Conservation (phyloP, 2,329 filamentous ascomycete species). For the Salinomyces thailandicus region DNA sequence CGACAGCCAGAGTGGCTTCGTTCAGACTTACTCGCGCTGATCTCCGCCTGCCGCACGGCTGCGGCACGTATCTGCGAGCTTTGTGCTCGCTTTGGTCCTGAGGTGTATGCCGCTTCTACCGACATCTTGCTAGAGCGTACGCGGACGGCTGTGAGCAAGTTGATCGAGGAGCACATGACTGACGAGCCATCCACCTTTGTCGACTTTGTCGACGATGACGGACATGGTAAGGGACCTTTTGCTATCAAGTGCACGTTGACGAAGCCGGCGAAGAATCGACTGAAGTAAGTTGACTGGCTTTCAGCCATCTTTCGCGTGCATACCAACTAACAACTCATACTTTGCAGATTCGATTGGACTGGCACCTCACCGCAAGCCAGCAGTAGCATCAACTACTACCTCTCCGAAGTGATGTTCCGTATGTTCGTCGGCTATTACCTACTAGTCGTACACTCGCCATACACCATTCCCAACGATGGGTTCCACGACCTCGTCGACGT, state of each 20-base stretch:
- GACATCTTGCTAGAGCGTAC: slow-evolving; percentile 15
- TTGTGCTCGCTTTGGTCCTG: slow-evolving; percentile 16
- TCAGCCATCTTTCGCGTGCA: no score
- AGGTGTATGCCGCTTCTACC: slow-evolving; percentile 17
- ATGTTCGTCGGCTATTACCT: slow-evolving; percentile 18
- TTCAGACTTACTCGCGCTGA: slow-evolving; percentile 17
- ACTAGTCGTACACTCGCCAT: slow-evolving; percentile 15
- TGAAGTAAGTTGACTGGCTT: slow-evolving; percentile 5
- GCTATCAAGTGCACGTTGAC: slow-evolving; percentile 19
- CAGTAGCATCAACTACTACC: slow-evolving; percentile 20
- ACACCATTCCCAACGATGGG: slow-evolving; percentile 19
- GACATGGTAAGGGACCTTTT: slow-evolving; percentile 17
- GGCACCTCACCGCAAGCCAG: slow-evolving; percentile 18
- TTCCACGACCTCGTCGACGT: slow-evolving; percentile 20
- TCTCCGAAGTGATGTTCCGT: slow-evolving; percentile 8
- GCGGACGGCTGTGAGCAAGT: slow-evolving; percentile 15
- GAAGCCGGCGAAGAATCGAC: slow-evolving; percentile 15
- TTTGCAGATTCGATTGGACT: slow-evolving; percentile 14
- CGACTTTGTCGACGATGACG: slow-evolving; percentile 20
- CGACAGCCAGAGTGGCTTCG: slow-evolving; percentile 19
- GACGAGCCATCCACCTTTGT: slow-evolving; percentile 17
- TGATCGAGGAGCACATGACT: slow-evolving; percentile 19
- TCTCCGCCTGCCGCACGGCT: slow-evolving; percentile 18
- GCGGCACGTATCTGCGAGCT: slow-evolving; percentile 19
- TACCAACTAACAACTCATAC: not conserved